Conservation (phyloP, 352 stramenopile genomes). For the Peronospora belbahrii region DNA sequence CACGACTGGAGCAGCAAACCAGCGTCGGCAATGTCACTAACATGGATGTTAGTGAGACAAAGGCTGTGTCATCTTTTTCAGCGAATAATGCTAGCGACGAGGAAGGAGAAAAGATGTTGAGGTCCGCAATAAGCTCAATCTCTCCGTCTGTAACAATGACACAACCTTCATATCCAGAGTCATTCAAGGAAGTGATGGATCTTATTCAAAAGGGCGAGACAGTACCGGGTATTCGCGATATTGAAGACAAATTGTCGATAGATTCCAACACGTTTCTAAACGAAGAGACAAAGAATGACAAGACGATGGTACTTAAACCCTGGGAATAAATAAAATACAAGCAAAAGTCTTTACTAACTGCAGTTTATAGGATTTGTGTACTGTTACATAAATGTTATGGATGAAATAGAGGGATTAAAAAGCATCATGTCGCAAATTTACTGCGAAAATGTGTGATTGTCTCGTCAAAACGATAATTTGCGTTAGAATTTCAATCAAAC, state of each 20-base stretch:
- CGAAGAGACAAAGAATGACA: conserved; percentile 13
- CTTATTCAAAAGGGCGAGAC: conserved; percentile 63
- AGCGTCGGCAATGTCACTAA: conserved; percentile 27
- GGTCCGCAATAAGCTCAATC: conserved; percentile 6
- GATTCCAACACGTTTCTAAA: conserved; percentile 32
- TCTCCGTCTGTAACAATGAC: conserved; percentile 11
- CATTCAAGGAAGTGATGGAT: conserved; percentile 70
- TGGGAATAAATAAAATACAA: conserved; percentile 34
- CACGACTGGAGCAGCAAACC: conserved; percentile 40
- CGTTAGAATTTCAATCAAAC: too few relatives aligned
- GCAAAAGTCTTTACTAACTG: too few relatives aligned
- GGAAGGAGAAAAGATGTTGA: conserved; percentile 33
- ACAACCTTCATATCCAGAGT: conserved; percentile 52
- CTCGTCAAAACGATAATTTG: too few relatives aligned
- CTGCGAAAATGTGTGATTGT: too few relatives aligned
- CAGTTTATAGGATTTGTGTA: background rate
- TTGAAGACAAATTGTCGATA: conserved; percentile 66
- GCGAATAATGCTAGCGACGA: conserved; percentile 4
- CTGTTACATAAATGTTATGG: too few relatives aligned
- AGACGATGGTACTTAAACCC: conserved; percentile 25
- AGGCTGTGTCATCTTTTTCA: background rate
- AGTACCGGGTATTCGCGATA: conserved; percentile 65
- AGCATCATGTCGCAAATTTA: too few relatives aligned
- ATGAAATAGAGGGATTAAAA: too few relatives aligned
- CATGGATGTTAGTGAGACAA: conserved; percentile 11